A percentile compares a stretch with the other conserved stretches of the same genome.
phyloP scores from a whole-genome alignment of 148 eudicot species.

The Oxyria digyna region DNA sequence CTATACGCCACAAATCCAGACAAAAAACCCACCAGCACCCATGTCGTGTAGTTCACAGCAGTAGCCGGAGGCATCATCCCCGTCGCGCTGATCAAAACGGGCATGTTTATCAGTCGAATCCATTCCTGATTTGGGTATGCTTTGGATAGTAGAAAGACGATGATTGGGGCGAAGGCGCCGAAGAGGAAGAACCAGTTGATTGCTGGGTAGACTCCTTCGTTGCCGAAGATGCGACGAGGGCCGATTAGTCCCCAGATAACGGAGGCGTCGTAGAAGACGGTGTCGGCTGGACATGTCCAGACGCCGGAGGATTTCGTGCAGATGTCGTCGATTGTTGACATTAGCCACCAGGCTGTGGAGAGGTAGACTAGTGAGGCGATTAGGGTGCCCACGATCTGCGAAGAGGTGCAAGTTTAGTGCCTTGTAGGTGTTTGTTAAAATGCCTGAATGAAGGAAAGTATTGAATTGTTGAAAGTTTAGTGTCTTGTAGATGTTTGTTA shows the following conservation, averaged over 20 bases:
- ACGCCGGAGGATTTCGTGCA: conserved; percentile 44
- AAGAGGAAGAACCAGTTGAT: conserved; percentile 80
- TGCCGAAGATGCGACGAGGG: conserved; percentile 74
- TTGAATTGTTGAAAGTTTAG: too few species aligned
- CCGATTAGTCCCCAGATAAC: conserved; percentile 94
- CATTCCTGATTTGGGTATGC: conserved; percentile 72
- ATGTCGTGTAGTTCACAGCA: conserved; percentile 79
- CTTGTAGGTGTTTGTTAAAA: neutral
- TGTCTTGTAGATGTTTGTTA: too few species aligned
- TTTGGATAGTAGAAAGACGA: conserved; percentile 71
- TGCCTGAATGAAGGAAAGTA: neutral
- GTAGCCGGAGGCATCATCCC: conserved; percentile 88
- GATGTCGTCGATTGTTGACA: conserved; percentile 81
- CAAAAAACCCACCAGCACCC: conserved; percentile 72
- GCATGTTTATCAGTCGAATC: conserved; percentile 89
- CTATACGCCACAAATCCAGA: conserved; percentile 73
- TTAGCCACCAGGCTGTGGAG: conserved; percentile 89
- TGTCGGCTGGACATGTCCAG: conserved; percentile 91
- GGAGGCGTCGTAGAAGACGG: conserved; percentile 85
- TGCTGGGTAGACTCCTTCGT: conserved; percentile 53
- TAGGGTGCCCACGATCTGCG: conserved; percentile 68
- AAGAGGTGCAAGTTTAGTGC: neutral
- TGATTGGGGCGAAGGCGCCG: conserved; percentile 75
- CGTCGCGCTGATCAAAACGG: conserved; percentile 68
- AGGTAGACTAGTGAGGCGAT: conserved; percentile 62